Conservation (phyloP, 2,329 filamentous ascomycete species). For the Fusarium abutilonis region DNA sequence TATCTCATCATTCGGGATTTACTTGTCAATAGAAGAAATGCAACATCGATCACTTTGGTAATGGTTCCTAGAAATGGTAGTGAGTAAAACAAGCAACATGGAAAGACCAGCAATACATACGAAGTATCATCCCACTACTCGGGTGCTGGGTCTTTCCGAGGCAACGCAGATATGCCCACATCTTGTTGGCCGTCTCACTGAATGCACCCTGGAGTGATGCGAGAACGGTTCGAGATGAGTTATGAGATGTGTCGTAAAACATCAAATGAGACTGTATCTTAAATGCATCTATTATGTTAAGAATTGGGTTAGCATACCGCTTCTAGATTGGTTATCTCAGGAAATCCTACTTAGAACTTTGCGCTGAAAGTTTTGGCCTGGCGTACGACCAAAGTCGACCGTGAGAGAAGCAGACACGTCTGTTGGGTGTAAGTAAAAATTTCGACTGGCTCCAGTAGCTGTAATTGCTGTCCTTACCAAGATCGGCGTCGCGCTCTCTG, state of each 20-base stretch:
- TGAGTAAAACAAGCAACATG: neutral
- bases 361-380: slow-evolving; percentile 81
- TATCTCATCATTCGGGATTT: slow-evolving; percentile 56
- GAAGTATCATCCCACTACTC: slow-evolving; percentile 67
- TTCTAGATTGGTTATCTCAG: neutral
- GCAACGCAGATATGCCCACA: slow-evolving; percentile 69
- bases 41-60: slow-evolving; percentile 70
- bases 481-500: slow-evolving; percentile 60
- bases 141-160: slow-evolving; percentile 68
- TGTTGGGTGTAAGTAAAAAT: slow-evolving; percentile 11
- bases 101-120: slow-evolving; percentile 54
- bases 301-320: slow-evolving; percentile 1
- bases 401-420: slow-evolving; percentile 76
- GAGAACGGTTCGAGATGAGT: slow-evolving; percentile 74
- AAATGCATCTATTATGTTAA: slow-evolving; percentile 65
- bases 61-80: slow-evolving; percentile 64
- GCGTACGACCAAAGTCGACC: slow-evolving; percentile 76
- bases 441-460: neutral
- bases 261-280: slow-evolving; percentile 87
- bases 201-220: slow-evolving; percentile 81
- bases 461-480: slow-evolving; percentile 55
- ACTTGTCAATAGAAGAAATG: slow-evolving; percentile 70
- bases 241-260: slow-evolving; percentile 84
- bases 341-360: slow-evolving; percentile 73
- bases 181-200: slow-evolving; percentile 79